Percentiles rank a stretch among this genome's conserved stretches.
Evolutionary conservation across 768 basidiomycete genomes (phyloP).

Genomic region (Pulveroboletus ravenelii): DNA sequence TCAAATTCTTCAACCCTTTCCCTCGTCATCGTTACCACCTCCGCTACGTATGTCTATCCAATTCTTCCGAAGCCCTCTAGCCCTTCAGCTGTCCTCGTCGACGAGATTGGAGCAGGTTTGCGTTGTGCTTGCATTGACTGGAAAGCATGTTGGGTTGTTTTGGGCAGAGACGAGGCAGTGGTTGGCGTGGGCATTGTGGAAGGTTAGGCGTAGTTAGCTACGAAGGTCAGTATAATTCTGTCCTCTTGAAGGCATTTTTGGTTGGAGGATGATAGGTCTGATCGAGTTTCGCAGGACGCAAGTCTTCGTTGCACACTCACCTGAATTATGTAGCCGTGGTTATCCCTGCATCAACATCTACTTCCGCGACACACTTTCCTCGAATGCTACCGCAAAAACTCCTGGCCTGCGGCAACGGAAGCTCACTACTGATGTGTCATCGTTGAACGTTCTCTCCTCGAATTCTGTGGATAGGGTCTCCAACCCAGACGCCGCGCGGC

Average conservation of each 20-base stretch:
- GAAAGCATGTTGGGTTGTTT: conserved; percentile 65
- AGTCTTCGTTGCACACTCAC: conserved; percentile 72
- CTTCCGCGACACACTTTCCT: conserved; percentile 44
- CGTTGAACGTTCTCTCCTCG: conserved; percentile 1
- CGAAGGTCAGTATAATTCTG: conserved; percentile 57
- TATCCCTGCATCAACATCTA: conserved; percentile 75
- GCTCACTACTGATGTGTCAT: conserved; percentile 13
- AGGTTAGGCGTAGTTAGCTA: conserved; percentile 84
- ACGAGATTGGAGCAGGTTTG: conserved; percentile 81
- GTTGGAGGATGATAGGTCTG: background rate
- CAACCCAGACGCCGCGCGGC: conserved; percentile 63
- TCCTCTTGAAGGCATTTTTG: background rate
- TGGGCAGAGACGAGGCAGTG: conserved; percentile 89
- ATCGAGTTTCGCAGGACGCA: conserved; percentile 30
- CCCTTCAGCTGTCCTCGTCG: conserved; percentile 61
- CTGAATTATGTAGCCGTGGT: conserved; percentile 87
- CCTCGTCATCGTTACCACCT: conserved; percentile 87
- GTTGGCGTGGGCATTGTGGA: conserved; percentile 77
- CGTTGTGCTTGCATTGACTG: conserved; percentile 84
- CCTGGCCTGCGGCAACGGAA: conserved; percentile 22
- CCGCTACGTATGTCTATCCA: conserved; percentile 71
- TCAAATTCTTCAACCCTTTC: conserved; percentile 39
- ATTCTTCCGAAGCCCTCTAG: conserved; percentile 69
- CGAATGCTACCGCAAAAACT: conserved; percentile 54
- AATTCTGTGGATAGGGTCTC: conserved; percentile 37